Percentiles rank a stretch among this genome's conserved stretches.
phyloP scores from a whole-genome alignment of 306 rosid genomes.

The Glycine latifolia region DNA sequence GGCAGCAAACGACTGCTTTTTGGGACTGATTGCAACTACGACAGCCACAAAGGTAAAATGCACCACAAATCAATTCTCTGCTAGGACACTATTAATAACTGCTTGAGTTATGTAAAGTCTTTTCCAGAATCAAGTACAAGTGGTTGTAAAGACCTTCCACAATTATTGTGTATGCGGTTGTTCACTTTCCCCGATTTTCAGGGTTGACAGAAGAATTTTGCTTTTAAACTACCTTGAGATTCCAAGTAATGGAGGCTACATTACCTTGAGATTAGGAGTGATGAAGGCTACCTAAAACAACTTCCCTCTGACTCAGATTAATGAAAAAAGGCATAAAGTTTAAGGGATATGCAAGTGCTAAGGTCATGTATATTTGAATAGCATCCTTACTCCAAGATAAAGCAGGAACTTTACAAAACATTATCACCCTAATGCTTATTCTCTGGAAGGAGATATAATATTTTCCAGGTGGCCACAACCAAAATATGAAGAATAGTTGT shows the following conservation, averaged over 20 bases:
- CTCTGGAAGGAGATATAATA: neutral
- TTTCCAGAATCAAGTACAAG: neutral
- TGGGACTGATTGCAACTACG: neutral
- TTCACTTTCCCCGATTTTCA: neutral
- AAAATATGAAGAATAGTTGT: neutral
- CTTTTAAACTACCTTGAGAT: neutral
- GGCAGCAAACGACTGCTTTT: neutral
- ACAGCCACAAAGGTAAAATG: neutral
- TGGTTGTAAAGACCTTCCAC: neutral
- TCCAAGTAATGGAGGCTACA: neutral
- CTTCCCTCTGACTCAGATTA: neutral
- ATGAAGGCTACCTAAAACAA: neutral
- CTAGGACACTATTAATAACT: neutral
- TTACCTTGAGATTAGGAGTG: neutral
- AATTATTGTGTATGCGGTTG: neutral
- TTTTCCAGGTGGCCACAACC: neutral
- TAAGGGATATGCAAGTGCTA: neutral
- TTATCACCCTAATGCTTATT: neutral
- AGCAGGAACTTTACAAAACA: neutral
- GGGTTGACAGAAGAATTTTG: neutral
- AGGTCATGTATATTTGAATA: neutral
- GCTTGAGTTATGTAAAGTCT: neutral
- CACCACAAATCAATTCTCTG: neutral
- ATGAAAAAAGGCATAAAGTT: neutral
- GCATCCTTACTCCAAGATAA: too few species aligned